Conservation (phyloP, 305 asterid species). For the Fraxinus floribunda region DNA sequence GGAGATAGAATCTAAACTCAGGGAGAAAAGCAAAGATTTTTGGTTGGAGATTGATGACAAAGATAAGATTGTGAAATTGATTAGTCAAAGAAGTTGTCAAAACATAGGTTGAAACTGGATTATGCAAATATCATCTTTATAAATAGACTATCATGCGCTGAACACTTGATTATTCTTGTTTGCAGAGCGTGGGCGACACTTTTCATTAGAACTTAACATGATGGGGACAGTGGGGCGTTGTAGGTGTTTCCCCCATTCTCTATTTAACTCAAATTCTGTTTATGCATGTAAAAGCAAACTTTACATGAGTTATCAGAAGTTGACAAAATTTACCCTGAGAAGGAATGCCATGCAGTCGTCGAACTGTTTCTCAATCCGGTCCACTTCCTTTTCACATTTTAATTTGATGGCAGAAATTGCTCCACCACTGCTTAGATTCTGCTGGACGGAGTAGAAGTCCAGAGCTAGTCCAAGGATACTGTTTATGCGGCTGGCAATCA, state of each 20-base stretch:
- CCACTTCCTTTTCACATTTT: constrained; percentile 85
- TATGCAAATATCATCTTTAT: not conserved
- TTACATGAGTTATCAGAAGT: not conserved
- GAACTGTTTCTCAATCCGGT: constrained; percentile 82
- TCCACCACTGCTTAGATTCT: constrained; percentile 68
- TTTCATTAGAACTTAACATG: not conserved
- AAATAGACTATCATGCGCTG: not conserved
- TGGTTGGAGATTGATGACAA: not conserved
- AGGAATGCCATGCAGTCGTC: constrained; percentile 96
- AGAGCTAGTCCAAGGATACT: constrained; percentile 84
- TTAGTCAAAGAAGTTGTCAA: not conserved
- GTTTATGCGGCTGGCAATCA: constrained; percentile 97
- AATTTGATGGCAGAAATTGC: constrained; percentile 70
- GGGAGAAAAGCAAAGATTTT: not conserved
- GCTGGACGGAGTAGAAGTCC: constrained; percentile 76
- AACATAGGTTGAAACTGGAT: not conserved
- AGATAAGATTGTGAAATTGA: not conserved
- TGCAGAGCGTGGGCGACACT: not conserved
- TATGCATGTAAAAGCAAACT: not conserved
- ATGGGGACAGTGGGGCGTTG: not conserved
- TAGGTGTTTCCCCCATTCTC: not conserved
- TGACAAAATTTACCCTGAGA: constrained; percentile 63
- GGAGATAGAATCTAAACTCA: not conserved
- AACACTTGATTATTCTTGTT: not conserved
- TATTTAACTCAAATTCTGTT: not conserved